Base-by-base conservation (phyloP, 139 green algal species). In the Micractinium conductrix region DNA sequence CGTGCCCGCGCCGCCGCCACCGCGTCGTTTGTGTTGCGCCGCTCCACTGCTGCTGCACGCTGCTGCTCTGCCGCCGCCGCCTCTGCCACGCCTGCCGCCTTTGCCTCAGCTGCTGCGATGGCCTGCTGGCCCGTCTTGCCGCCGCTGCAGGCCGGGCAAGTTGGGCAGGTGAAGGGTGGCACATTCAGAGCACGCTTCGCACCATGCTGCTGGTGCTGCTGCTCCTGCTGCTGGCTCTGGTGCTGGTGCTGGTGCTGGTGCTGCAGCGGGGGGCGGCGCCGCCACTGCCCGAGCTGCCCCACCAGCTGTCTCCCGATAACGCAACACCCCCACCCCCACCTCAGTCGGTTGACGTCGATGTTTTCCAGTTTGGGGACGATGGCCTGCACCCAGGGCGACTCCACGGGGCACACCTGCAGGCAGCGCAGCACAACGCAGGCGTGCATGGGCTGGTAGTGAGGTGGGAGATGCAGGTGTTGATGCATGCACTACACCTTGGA, bases 371-470 rank as follows among this genome's bases (percentile, higher is more conserved):
- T 92, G 58, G 89, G 87, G 65, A 97, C 83, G n/a, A 98, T 62
- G 5, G 79, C 69, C 38, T 90, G 79, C 45, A 98, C 92, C 93
- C 93, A 98, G 24, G 89, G 76, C 2, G 80, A 87, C 35, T 94
- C 90, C 1, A 97, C 93, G 22, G 93, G 88, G 80, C 95, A 98
- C 55, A 97, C 95, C 93, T 96, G 91, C 79, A 65, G 9, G 12
- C n/a, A 69, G 60, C 60, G 26, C 60, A 35, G 60, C 60, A 19
- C 60, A 69, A 28, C 60, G 24, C 26, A 30, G 60, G 48, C 48
- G 12, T 45, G 28, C 30, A 73, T 16, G 58, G 58, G 14, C 21
- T 21, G 58, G 58, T 9, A n/a, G 58, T 14, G 16, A n/a, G 65
- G 65, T n/a, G n/a, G n/a, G n/a, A 28, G 43, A 19, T n/a, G 33